Evolutionary conservation across 345 rosid species (phyloP), one percentile per base, ranked within the genome.

Genomic region (Boechera divaricarpa): DNA sequence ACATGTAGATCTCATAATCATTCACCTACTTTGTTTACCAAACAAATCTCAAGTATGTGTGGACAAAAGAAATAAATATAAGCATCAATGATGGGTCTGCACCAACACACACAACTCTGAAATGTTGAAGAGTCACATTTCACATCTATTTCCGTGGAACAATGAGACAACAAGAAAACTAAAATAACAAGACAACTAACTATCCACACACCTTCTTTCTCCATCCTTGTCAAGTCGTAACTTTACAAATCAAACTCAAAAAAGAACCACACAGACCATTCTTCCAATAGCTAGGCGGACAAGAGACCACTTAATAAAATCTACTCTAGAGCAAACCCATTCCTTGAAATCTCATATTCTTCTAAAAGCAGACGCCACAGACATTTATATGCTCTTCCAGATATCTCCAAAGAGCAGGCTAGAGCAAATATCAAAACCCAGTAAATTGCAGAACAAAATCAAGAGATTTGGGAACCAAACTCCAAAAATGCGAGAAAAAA

Each of bases 111-210:
- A 76, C 75, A 45, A 70, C 29, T 47, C 56, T 48, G 76, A 56
- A 63, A 70, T 64, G 66, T 70, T 70, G 59, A 55, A 45, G 61
- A 51, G 76, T 70, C 76, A 70, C 70, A 70, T 32, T 58, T 62
- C 63, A 64, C 80, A 71, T 77, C 80, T 64, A 56, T 70, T 77
- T 70, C 80, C 52, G 76, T 77, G 80, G 75, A 77, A 63, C 76
- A 77, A 54, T 77, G 76, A 77, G 81, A 71, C 77, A 71, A 64
- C 24, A 21, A 21, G 24, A 21, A 21, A 21, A 21, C 24, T 18
- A 18, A 18, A 18, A 18, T 18, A 18, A 18, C 21, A 18, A 18
- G 21, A 18, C 21, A 18, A 18, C 21, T 21, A 21, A 21, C 24
- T 21, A 21, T 21, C 24, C 42, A 44, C 53, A 48, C 10, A 48